phyloP scores from a whole-genome alignment of 768 basidiomycete species.

The Boletus speciosus region DNA sequence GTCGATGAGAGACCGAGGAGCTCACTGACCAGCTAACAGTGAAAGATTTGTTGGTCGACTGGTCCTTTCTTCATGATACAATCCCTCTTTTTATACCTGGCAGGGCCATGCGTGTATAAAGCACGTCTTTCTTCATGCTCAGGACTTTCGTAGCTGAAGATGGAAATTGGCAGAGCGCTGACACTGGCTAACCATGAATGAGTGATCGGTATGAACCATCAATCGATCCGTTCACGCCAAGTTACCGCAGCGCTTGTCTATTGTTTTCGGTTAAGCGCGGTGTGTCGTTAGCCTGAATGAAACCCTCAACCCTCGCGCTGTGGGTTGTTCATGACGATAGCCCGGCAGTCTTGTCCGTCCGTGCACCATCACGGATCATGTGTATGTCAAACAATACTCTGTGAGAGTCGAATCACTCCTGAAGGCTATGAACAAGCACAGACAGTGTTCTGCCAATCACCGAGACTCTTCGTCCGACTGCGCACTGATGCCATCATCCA shows the following conservation, averaged over 20 bases:
- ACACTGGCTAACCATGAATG: neutral
- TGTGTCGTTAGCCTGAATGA: neutral
- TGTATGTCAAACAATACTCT: neutral
- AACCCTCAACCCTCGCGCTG: slow-evolving; percentile 4
- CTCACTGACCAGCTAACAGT: slow-evolving; percentile 10
- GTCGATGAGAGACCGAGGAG: neutral
- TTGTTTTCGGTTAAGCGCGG: neutral
- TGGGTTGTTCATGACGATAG: neutral
- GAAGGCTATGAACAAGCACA: neutral
- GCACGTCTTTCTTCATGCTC: neutral
- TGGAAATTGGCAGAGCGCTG: neutral
- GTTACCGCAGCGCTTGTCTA: neutral
- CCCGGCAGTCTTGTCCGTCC: too few species aligned
- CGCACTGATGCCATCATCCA: neutral
- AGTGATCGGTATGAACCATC: neutral
- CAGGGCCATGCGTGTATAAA: neutral
- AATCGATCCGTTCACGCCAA: neutral
- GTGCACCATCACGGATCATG: neutral
- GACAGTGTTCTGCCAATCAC: neutral
- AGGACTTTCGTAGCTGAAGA: neutral
- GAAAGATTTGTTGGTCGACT: neutral
- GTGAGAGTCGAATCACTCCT: neutral
- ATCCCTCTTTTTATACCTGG: slow-evolving; percentile 21
- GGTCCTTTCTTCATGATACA: neutral
- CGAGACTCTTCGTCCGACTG: neutral